Conservation (phyloP, 495 filamentous ascomycete genomes). For the Cercophora scortea region DNA sequence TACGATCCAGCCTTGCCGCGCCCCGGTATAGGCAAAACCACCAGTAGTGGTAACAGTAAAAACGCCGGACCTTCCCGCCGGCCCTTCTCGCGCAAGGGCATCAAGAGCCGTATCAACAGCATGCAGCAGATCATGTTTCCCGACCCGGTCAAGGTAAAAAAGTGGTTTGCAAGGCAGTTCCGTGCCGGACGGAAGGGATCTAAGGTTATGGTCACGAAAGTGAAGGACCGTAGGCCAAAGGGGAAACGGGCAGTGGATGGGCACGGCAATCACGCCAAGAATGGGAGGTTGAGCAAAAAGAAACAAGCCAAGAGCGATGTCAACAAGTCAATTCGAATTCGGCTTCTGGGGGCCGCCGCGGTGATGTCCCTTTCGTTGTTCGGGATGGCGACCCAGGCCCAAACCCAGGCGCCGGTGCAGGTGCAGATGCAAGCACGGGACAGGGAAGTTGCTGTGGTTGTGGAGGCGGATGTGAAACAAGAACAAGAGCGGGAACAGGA, state of each 20-base stretch:
- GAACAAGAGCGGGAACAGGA: too few species aligned
- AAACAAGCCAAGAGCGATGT: background rate
- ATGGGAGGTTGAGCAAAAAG: background rate
- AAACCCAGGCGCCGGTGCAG: too few species aligned
- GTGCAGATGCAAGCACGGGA: too few species aligned
- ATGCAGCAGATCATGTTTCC: background rate
- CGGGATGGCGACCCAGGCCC: too few species aligned
- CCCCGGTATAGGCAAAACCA: too few species aligned
- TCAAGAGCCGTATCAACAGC: background rate
- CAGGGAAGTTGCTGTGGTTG: too few species aligned
- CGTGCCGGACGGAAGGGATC: conserved; percentile 12
- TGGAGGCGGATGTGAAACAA: too few species aligned
- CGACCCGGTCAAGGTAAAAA: conserved; percentile 11
- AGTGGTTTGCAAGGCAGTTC: conserved; percentile 15
- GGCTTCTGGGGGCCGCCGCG: background rate
- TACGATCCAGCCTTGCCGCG: background rate
- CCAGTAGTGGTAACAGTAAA: background rate
- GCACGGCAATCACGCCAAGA: background rate
- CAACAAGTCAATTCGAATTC: background rate
- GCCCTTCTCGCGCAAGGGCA: background rate
- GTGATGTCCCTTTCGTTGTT: background rate
- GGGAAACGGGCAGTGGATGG: background rate
- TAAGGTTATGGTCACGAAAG: conserved; percentile 7
- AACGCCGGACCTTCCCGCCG: background rate
- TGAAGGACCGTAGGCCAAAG: background rate